Conservation (phyloP, 352 stramenopile species). For the Globisporangium canariense region DNA sequence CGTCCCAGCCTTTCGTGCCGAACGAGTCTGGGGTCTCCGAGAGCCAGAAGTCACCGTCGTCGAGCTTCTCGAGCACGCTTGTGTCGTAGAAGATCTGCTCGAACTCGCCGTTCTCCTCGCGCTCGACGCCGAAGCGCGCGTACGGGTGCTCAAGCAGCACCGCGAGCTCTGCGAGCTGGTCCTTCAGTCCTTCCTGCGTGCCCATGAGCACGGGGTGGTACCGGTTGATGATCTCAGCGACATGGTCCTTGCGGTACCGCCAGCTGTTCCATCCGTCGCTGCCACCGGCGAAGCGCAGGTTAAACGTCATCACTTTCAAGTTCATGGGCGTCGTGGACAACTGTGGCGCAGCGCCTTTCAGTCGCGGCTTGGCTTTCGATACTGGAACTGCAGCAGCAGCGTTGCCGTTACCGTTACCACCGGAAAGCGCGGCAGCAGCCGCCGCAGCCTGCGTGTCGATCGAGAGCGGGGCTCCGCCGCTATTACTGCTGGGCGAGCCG, state of each 20-base stretch:
- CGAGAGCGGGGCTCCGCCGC: constrained; percentile 12
- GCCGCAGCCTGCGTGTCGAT: constrained; percentile 36
- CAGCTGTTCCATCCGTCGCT: constrained; percentile 67
- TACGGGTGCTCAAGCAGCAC: constrained; percentile 53
- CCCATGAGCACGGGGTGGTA: constrained; percentile 72
- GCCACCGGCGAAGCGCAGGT: constrained; percentile 64
- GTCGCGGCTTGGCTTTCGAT: constrained; percentile 19
- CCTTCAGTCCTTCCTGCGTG: constrained; percentile 70
- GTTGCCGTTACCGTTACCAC: constrained; percentile 14
- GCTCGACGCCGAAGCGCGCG: constrained; percentile 68
- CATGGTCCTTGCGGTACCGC: constrained; percentile 66
- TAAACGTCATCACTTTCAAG: constrained; percentile 85
- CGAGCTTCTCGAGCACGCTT: constrained; percentile 45
- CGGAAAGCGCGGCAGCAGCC: constrained; percentile 29
- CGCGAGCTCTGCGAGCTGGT: constrained; percentile 59
- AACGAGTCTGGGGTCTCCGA: constrained; percentile 58
- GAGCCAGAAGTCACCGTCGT: constrained; percentile 75
- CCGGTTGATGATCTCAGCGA: constrained; percentile 70
- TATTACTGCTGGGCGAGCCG: not conserved
- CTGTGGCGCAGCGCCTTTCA: constrained; percentile 34
- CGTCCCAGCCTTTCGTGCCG: constrained; percentile 61
- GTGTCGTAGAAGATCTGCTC: constrained; percentile 83
- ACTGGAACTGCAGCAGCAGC: not conserved
- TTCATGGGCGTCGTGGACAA: constrained; percentile 37
- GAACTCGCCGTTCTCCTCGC: constrained; percentile 69